Evolutionary conservation across 2,329 filamentous ascomycete species (phyloP).

Genomic region (Fusarium napiforme): DNA sequence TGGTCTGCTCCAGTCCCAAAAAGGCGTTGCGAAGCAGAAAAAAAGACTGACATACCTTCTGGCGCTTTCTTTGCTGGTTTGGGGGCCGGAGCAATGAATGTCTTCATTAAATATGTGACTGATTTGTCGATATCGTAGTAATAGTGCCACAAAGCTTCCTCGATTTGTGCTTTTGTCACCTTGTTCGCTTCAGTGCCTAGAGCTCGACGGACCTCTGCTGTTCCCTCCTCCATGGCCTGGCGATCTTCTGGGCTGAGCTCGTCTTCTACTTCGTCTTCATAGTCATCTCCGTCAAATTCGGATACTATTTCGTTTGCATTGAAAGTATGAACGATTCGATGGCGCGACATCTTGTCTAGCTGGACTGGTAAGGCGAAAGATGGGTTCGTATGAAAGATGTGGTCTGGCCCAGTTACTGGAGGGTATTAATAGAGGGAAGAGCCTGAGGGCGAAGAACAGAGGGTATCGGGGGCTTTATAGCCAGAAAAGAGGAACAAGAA

Average conservation of each 20-base stretch:
- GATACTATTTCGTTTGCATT: constrained; percentile 60
- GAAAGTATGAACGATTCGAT: constrained; percentile 54
- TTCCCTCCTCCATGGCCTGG: constrained; percentile 70
- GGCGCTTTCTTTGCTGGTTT: constrained; percentile 57
- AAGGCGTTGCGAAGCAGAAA: constrained; percentile 44
- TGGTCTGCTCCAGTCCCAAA: constrained; percentile 50
- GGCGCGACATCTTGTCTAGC: constrained; percentile 40
- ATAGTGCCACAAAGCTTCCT: constrained; percentile 94
- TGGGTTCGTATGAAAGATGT: neutral
- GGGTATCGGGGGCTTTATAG: neutral
- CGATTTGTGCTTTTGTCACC: constrained; percentile 74
- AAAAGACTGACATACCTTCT: constrained; percentile 57
- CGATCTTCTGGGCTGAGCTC: constrained; percentile 61
- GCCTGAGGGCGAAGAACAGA: neutral
- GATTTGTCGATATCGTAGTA: constrained; percentile 93
- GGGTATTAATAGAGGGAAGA: neutral
- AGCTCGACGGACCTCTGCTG: constrained; percentile 71
- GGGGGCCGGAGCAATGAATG: constrained; percentile 60
- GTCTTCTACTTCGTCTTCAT: constrained; percentile 58
- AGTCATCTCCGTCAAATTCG: constrained; percentile 61
- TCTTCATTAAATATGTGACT: constrained; percentile 81
- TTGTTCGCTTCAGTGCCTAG: constrained; percentile 70
- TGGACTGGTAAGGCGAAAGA: neutral
- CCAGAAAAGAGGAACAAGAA: neutral
- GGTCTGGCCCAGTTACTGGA: neutral